Evolutionary conservation across 768 basidiomycete species (phyloP), one percentile per base, ranked within the genome.

Genomic region (Wakefieldia striispora): DNA sequence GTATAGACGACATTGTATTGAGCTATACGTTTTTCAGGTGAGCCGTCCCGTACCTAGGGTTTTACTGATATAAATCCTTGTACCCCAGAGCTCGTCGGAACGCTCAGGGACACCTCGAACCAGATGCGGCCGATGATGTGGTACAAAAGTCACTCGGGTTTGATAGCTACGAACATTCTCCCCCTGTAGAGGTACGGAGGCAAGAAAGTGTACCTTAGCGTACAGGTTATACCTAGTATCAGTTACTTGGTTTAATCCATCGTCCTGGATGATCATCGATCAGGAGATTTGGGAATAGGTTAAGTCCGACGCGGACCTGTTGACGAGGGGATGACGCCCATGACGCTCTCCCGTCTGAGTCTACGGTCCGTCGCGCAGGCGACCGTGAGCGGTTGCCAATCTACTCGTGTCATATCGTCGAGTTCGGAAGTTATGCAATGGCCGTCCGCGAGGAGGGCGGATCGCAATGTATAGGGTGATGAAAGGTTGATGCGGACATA

Each of bases 11-110:
- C 62, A 77, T 98, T 19, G 93, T 98, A 0, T 67, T 99, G 46
- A 95, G 91, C 20, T 99, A 99, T 68, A 99, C 97, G 0, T 99
- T 99, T 73, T 99, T 99, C 82, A 82, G 85, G 94, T 93, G 58
- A 19, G 2, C n/a, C 10, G n/a, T 42, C 33, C 10, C 38, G 29
- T 29, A 17, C 24, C 21, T 6, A 12, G 39, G n/a, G 16, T 21
- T 20, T 41, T 33, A 40, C 44, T 57, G 0, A 47, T 51, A 20
- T 13, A 29, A 12, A 40, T 5, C 21, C 11, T 16, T 26, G 7
- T 12, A 3, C 20, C 17, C 3, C 67, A 97, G 94, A 51, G 95
- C 95, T 6, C 81, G 92, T 38, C 76, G 94, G 55, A 97, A 95
- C 61, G 70, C 80, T 24, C 79, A 80, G 53, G 95, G 95, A 1